Percentiles rank a stretch among this genome's conserved stretches.
These are phyloP conservation scores for Fraxinus pennsylvanica DNA, from an alignment of 257 asterid species.

Conservation along the genomic window DNA sequence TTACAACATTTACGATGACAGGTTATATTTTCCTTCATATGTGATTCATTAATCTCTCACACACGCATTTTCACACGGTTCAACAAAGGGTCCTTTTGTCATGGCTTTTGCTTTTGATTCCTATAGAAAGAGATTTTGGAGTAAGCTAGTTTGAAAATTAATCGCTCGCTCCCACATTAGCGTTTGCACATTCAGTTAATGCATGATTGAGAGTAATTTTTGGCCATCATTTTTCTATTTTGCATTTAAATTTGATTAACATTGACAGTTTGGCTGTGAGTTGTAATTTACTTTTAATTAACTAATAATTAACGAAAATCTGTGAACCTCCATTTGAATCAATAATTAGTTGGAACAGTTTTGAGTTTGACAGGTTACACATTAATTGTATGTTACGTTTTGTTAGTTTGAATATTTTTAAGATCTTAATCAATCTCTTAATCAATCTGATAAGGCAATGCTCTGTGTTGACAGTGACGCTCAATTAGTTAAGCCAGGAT, in stretches of 20 bases:
- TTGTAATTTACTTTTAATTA: constrained; percentile 24
- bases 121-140: too few relatives aligned
- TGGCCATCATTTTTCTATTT: constrained; percentile 7
- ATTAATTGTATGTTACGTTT: constrained; percentile 6
- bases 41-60: background rate
- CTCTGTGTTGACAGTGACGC: constrained; percentile 34
- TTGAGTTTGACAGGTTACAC: background rate
- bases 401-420: background rate
- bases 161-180: too few relatives aligned
- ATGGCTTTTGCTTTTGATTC: background rate
- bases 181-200: background rate
- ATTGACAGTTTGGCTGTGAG: constrained; percentile 24
- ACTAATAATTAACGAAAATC: constrained; percentile 6
- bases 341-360: background rate
- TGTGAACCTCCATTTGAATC: background rate
- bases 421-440: constrained; percentile 15
- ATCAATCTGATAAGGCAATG: constrained; percentile 26
- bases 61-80: constrained; percentile 8
- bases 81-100: background rate
- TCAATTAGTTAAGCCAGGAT: constrained; percentile 24
- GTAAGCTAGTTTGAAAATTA: too few relatives aligned
- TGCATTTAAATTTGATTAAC: constrained; percentile 20
- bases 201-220: constrained; percentile 8
- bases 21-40: constrained; percentile 33
- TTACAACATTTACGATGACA: constrained; percentile 82